Conservation (phyloP, 768 basidiomycete genomes). For the Lyophyllum decastes region DNA sequence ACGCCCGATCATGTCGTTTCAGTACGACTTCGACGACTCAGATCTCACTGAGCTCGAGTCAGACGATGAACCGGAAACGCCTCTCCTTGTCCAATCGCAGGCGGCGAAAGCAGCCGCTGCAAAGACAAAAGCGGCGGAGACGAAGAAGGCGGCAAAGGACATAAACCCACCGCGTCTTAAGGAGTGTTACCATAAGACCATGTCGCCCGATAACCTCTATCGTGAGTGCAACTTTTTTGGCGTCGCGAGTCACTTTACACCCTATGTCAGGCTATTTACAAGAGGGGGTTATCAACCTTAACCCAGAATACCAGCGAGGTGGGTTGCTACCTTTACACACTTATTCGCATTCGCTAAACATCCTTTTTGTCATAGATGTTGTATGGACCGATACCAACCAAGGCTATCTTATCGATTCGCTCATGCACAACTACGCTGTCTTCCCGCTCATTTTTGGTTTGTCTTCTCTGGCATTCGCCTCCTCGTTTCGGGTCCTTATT, state of each 20-base stretch:
- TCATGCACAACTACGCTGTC: conserved; percentile 64
- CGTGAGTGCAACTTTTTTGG: neutral
- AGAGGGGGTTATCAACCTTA: conserved; percentile 48
- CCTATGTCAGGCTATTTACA: conserved; percentile 46
- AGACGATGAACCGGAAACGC: conserved; percentile 29
- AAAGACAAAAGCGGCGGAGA: conserved; percentile 3
- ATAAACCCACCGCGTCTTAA: conserved; percentile 29
- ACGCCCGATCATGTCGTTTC: neutral
- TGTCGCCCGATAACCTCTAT: conserved; percentile 40
- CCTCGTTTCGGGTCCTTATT: neutral
- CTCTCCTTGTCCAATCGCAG: neutral
- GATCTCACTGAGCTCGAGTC: conserved; percentile 52
- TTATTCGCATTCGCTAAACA: neutral
- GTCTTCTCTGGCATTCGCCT: conserved; percentile 9
- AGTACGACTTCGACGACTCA: conserved; percentile 35
- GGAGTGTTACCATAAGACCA: conserved; percentile 37
- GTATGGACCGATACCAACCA: conserved; percentile 70
- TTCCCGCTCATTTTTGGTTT: conserved; percentile 69
- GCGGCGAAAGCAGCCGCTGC: conserved; percentile 17
- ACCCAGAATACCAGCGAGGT: conserved; percentile 73
- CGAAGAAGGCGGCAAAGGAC: conserved; percentile 20
- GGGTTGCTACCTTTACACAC: conserved; percentile 9
- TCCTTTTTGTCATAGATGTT: conserved; percentile 39
- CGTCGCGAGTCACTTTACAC: neutral
- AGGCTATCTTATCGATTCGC: conserved; percentile 60